Evolutionary conservation across 2,329 filamentous ascomycete species (phyloP), one percentile per base, ranked within the genome.

Genomic region (Verticillium nonalfalfae): DNA sequence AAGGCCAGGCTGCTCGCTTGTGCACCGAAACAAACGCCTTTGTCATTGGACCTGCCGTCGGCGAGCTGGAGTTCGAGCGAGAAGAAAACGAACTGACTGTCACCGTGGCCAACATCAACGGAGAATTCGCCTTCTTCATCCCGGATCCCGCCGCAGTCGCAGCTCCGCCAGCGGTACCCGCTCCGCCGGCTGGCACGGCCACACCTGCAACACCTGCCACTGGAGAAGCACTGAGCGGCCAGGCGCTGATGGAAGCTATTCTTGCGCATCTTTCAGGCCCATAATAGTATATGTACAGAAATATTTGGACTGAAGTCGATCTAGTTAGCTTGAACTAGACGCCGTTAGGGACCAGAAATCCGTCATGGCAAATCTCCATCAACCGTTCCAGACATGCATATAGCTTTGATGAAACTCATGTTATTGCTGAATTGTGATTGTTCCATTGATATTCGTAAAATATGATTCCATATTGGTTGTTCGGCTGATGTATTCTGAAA

Each of bases 41-140:
- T 58, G 67, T 76, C 59, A 71, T 77, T 50, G 72, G 72, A 36
- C 64, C 66, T 7, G 69, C 67, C 18, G 59, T 77, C 0, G 74
- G 74, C 60, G 75, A 77, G 67, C 67, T 73, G n/a, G 75, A 77
- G 64, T 78, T 77, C 50, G 76, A 78, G 65, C 72, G 60, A 1
- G 76, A 78, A 2, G 75, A 78, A 64, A 76, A 76, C 56, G 76
- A 78, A 67, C 61, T 75, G 2, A 69, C 69, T 0, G 59, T 72
- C 0, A 69, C 63, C 2, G 73, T 75, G 18, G 60, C 60, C 35
- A 68, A 72, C 63, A 65, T 75, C 60, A 69, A 70, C 40, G 74
- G 70, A 34, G 72, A 75, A 62, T 75, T 69, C 62, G 72, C 61
- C 26, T 54, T 76, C 35, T 76, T 76, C 58, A 34, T 74, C 6